phyloP scores from a whole-genome alignment of 2,329 filamentous ascomycete species.

The Paecilomyces variotii region DNA sequence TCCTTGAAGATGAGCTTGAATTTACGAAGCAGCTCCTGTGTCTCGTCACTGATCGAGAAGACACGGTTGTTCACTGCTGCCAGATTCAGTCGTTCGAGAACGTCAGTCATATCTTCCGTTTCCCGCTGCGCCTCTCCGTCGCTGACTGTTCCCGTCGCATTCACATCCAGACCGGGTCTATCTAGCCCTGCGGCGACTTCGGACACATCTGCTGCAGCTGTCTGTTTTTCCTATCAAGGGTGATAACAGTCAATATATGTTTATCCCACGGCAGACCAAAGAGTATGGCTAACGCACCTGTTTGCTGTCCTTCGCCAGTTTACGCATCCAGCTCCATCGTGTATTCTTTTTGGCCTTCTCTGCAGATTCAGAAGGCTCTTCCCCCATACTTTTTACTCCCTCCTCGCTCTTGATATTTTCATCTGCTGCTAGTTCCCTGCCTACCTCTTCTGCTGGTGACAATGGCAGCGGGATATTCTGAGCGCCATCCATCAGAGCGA shows the following conservation, averaged over 20 bases:
- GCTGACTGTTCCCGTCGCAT: slow-evolving; percentile 29
- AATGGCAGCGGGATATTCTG: slow-evolving; percentile 44
- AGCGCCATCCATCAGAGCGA: slow-evolving; percentile 37
- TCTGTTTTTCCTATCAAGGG: slow-evolving; percentile 13
- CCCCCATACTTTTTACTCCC: background rate
- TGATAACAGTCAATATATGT: background rate
- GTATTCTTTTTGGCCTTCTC: slow-evolving; percentile 4
- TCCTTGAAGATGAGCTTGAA: slow-evolving; percentile 93
- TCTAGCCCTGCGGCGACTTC: slow-evolving; percentile 20
- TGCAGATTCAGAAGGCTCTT: background rate
- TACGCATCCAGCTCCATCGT: slow-evolving; percentile 26
- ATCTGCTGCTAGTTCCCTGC: slow-evolving; percentile 22
- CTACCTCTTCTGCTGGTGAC: slow-evolving; percentile 39
- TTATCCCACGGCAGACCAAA: background rate
- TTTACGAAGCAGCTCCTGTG: slow-evolving; percentile 67
- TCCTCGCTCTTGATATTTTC: slow-evolving; percentile 25
- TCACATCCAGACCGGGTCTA: slow-evolving; percentile 15
- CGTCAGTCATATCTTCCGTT: slow-evolving; percentile 63
- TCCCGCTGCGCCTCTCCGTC: slow-evolving; percentile 47
- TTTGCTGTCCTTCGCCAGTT: slow-evolving; percentile 18
- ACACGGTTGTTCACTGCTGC: slow-evolving; percentile 77
- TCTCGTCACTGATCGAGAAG: slow-evolving; percentile 76
- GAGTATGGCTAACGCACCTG: slow-evolving; percentile 17
- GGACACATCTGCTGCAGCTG: slow-evolving; percentile 18
- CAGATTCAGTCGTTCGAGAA: slow-evolving; percentile 79